phyloP scores from a whole-genome alignment of 768 basidiomycete species.

The Trametes sanguinea region DNA sequence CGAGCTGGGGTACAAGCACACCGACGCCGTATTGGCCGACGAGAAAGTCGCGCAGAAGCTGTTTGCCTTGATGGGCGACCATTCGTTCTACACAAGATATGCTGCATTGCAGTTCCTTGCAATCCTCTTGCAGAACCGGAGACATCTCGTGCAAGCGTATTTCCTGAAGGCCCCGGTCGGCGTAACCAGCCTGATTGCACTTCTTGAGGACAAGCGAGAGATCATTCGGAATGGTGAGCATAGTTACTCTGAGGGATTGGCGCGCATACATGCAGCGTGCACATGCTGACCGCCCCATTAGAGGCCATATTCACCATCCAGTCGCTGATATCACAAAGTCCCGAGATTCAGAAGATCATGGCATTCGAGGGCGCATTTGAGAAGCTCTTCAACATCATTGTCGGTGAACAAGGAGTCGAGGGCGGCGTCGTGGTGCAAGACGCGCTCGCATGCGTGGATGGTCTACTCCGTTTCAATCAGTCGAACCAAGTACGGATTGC shows the following conservation, averaged over 20 bases:
- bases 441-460: slow-evolving; percentile 83
- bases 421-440: slow-evolving; percentile 86
- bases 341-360: slow-evolving; percentile 94
- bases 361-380: slow-evolving; percentile 98
- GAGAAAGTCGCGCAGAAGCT: slow-evolving; percentile 75
- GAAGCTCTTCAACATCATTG: slow-evolving; percentile 86
- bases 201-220: slow-evolving; percentile 84
- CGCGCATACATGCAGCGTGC: not conserved
- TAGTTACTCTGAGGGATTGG: not conserved
- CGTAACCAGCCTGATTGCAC: slow-evolving; percentile 66
- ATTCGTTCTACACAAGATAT: slow-evolving; percentile 82
- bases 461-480: slow-evolving; percentile 87
- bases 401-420: slow-evolving; percentile 87
- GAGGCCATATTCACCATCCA: slow-evolving; percentile 86
- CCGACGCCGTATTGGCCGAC: slow-evolving; percentile 73
- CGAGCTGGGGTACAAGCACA: slow-evolving; percentile 82
- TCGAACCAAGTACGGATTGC: slow-evolving; percentile 78
- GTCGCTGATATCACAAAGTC: slow-evolving; percentile 77
- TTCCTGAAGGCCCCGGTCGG: slow-evolving; percentile 87
- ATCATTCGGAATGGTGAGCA: slow-evolving; percentile 83
- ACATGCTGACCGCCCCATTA: slow-evolving; percentile 32
- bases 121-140: slow-evolving; percentile 77
- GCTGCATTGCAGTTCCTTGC: slow-evolving; percentile 81
- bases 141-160: slow-evolving; percentile 83
- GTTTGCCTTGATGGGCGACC: slow-evolving; percentile 74